Evolutionary conservation across 192 early-diverging fungal genomes (phyloP), one percentile per base, ranked within the genome.

Genomic region (Entophlyctis luteolus): DNA sequence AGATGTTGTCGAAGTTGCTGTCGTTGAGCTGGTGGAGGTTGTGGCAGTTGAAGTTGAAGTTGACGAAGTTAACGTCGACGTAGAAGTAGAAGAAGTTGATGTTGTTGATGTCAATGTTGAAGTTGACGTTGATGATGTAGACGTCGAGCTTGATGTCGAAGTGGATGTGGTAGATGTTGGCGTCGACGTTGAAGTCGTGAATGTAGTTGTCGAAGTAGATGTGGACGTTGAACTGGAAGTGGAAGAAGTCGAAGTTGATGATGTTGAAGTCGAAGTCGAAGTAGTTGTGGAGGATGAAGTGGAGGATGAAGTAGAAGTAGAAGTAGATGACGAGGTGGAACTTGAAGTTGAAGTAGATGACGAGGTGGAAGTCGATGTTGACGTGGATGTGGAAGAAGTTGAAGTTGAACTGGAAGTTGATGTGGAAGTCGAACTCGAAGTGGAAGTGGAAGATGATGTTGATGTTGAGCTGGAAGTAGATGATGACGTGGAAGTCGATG

Each of bases 241-340:
- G n/a, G 32, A 20, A 59, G 57, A 23, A 18, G 32, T 59, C 36
- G 36, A 47, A 20, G 57, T 23, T 25, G 28, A 59, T 20, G 12
- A 54, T 27, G 20, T 14, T 32, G 10, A 8, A 27, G 10, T 54
- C 14, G 10, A 14, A 12, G 10, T 55, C 1, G 23, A 16, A 16
- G 54, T 2, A 55, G 54, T 31, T 27, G 1, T 2, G 1, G 1
- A n/a, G 33, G 1, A 16, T 25, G 16, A 1, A n/a, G 2, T 1
- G 18, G 2, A 1, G 54, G 23, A 2, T n/a, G 54, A 1, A 48
- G 54, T 1, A n/a, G 53, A 18, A 55, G 53, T 55, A 34, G 57
- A 59, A 37, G 32, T 59, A 38, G 57, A 59, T 18, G 57, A 48
- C 36, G 36, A 2, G n/a, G 57, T 59, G 42, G 12, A 48, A 36